Percentiles rank a stretch among this genome's conserved stretches.
Conservation (phyloP, 441 rosid genomes). For the Raphanus hybrid region DNA sequence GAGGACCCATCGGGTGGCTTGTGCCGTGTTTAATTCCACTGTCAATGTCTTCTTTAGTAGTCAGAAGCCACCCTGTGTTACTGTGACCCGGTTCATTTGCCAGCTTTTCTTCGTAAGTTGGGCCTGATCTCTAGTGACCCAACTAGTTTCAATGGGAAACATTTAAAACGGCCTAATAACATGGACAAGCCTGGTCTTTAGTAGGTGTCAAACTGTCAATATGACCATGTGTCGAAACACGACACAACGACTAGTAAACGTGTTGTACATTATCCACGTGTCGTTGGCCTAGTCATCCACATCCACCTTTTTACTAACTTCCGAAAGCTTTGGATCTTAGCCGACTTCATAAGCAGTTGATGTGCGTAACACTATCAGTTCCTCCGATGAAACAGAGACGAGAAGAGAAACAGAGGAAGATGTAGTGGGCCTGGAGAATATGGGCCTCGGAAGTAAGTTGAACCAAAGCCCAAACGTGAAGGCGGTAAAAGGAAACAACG, state of each 20-base stretch:
- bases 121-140: slow-evolving; percentile 1
- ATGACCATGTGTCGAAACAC: slow-evolving; percentile 21
- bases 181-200: not conserved
- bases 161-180: not conserved
- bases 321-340: slow-evolving; percentile 36
- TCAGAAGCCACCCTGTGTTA: slow-evolving; percentile 48
- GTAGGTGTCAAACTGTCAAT: not conserved
- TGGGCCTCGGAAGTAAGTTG: no score
- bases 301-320: no score
- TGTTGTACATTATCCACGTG: not conserved
- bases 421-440: no score
- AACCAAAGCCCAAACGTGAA: no score
- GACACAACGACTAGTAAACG: slow-evolving; percentile 14
- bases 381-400: no score
- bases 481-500: no score
- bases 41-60: slow-evolving; percentile 84
- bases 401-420: no score
- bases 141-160: not conserved
- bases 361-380: no score
- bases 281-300: not conserved
- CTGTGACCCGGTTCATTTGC: slow-evolving; percentile 59
- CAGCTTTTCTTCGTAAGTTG: not conserved
- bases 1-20: slow-evolving; percentile 88
- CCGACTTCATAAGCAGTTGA: slow-evolving; percentile 28
- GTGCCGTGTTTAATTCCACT: slow-evolving; percentile 85